Conservation (phyloP, 2,329 filamentous ascomycete species). For the Xylariaceae sp. region DNA sequence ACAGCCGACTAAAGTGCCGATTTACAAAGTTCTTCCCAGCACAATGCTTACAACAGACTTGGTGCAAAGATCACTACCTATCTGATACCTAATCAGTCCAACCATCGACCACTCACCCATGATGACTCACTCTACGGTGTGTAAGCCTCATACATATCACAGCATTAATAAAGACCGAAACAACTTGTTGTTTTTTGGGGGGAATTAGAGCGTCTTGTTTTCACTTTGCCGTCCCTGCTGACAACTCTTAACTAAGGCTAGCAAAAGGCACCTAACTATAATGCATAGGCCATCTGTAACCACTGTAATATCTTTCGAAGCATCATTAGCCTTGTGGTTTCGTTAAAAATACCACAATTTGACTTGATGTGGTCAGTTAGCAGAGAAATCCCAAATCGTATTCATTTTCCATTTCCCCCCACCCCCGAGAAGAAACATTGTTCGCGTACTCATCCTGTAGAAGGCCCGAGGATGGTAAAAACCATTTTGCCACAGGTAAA, state of each 20-base stretch:
- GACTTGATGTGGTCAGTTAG: conserved; percentile 1
- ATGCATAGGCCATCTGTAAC: background rate
- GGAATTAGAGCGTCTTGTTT: conserved; percentile 1
- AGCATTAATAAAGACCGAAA: background rate
- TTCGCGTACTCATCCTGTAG: conserved; percentile 9
- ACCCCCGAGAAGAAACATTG: conserved; percentile 2
- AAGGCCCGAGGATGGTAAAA: background rate
- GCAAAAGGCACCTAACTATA: background rate
- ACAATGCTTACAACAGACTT: too few species aligned
- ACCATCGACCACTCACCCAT: too few species aligned
- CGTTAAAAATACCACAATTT: background rate
- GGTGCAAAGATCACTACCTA: too few species aligned
- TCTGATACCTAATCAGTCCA: too few species aligned
- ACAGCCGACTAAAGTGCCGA: too few species aligned
- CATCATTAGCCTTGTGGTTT: background rate
- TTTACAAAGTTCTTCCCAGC: too few species aligned
- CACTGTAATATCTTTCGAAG: background rate
- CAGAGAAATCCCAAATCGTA: background rate
- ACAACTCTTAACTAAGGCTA: conserved; percentile 6
- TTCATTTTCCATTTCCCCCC: conserved; percentile 1
- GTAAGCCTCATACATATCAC: background rate
- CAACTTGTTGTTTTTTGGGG: background rate
- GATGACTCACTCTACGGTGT: background rate
- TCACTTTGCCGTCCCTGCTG: conserved; percentile 3
- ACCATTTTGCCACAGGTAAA: conserved; percentile 3